phyloP scores from a whole-genome alignment of 306 rosid genomes.

The Cucurbita moschata region DNA sequence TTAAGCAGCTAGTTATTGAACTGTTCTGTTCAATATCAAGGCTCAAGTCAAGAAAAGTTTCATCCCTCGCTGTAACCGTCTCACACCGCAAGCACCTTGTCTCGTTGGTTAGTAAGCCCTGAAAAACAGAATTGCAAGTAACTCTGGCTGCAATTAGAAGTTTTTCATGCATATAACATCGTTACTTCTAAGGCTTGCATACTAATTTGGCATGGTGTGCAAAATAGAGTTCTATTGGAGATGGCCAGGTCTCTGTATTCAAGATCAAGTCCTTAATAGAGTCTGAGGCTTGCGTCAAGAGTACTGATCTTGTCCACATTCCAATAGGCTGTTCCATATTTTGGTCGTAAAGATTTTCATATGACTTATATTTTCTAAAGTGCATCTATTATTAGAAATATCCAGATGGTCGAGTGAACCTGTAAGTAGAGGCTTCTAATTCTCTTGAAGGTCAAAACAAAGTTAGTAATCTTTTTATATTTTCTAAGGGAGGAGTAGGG shows the following conservation, averaged over 20 bases:
- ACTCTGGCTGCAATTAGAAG: background rate
- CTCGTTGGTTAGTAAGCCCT: constrained; percentile 98
- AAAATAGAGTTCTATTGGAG: background rate
- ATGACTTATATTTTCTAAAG: background rate
- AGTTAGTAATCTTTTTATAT: background rate
- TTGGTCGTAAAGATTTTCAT: background rate
- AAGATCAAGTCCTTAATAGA: background rate
- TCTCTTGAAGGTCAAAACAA: background rate
- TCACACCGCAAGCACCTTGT: constrained; percentile 96
- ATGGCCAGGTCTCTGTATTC: background rate
- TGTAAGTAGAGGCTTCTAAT: background rate
- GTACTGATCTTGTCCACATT: background rate
- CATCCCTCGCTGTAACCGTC: constrained; percentile 96
- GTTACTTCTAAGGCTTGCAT: background rate
- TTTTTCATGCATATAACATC: background rate
- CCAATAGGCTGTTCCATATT: background rate
- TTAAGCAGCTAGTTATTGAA: constrained; percentile 96
- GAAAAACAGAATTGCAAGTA: constrained; percentile 15
- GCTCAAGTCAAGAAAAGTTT: constrained; percentile 93
- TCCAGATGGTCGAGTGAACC: background rate
- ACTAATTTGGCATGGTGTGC: background rate
- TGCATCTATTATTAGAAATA: background rate
- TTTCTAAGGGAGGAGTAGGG: background rate
- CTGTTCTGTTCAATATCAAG: constrained; percentile 98
- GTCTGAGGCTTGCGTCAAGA: background rate